Base-by-base conservation (phyloP, 2,329 filamentous ascomycete genomes). In the Phaeomoniella chlamydospora region DNA sequence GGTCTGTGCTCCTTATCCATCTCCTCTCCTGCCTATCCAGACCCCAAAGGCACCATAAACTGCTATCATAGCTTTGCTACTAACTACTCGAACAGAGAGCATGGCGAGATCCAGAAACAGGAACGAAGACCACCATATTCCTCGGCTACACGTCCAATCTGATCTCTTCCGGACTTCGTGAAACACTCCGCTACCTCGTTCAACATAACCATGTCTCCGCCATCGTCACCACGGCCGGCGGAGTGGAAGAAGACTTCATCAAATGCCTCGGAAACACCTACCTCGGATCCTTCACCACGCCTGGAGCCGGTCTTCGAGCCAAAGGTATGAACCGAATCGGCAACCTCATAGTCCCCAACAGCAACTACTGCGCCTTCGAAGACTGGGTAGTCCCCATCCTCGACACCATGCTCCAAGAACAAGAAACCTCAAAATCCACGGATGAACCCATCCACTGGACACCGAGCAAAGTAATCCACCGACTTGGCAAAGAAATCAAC, bases 71-170 rank as follows among this genome's bases (percentile, higher is more conserved):
- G 37, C 33, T 12, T n/a, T 26, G 33, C 18, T 34, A 40, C 43
- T 48, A 37, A 45, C 39, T 39, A 35, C 40, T 39, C 51, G 41
- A 36, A 64, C 52, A 79, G 84, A 73, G 85, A 53, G 70, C 72
- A 39, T 96, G 84, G 79, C 69, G 70, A 42, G 81, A 94, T 54
- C 74, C 83, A 1, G 81, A 87, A 51, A 82, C 82, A 2, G 74
- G 74, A 11, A 75, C 80, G 16, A 73, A 73, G 49, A 90, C 90
- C 13, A 96, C 90, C 41, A 88, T 98, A 48, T 96, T 98, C 59
- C 74, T 98, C 5, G 90, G 90, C 39, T 98, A 94, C 63, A 98
- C 90, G 6, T 94, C 85, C 35, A 98, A 98, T 56, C 70, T 98
- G 48, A 94, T 98, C 51, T 96, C 90, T 0, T 98, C 88, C 3